These are phyloP conservation scores for Phytopythium delawarense DNA, from an alignment of 352 stramenopile species.

Conservation along the genomic window DNA sequence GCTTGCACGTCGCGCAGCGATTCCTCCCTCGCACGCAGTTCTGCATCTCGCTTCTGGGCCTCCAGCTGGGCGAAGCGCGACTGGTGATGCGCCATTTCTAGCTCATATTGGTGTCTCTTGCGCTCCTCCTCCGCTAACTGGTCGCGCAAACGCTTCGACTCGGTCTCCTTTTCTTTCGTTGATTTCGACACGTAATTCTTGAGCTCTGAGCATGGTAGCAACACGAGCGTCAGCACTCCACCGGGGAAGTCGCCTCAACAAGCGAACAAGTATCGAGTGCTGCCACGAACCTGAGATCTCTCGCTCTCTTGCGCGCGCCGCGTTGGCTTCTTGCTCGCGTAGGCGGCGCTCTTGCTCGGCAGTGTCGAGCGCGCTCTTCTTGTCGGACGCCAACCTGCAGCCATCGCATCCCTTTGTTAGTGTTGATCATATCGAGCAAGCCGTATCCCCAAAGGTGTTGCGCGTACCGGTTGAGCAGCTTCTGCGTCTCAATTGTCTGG, in stretches of 20 bases:
- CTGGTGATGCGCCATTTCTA: constrained; percentile 56
- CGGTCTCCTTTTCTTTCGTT: constrained; percentile 53
- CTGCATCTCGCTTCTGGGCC: constrained; percentile 38
- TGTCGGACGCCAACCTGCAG: constrained; percentile 53
- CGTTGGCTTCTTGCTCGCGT: constrained; percentile 50
- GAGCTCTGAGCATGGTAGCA: constrained; percentile 23
- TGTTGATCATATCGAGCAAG: background rate
- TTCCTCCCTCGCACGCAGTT: constrained; percentile 29
- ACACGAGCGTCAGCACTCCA: background rate
- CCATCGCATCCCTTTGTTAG: constrained; percentile 3
- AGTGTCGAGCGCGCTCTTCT: constrained; percentile 50
- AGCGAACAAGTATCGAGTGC: background rate
- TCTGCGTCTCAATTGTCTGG: constrained; percentile 63
- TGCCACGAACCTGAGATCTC: constrained; percentile 48
- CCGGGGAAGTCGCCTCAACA: background rate
- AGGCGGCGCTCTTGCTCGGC: constrained; percentile 56
- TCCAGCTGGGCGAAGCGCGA: constrained; percentile 32
- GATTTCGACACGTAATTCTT: constrained; percentile 62
- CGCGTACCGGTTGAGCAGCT: constrained; percentile 57
- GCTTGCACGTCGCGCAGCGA: constrained; percentile 29
- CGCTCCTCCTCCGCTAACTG: constrained; percentile 58
- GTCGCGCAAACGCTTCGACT: constrained; percentile 64
- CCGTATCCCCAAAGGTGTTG: background rate
- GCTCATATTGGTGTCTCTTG: constrained; percentile 44
- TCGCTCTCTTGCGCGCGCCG: constrained; percentile 48